Percentiles rank a stretch among this genome's conserved stretches.
Conservation (phyloP, 768 basidiomycete species). For the Boletus rufocinnamomeus region DNA sequence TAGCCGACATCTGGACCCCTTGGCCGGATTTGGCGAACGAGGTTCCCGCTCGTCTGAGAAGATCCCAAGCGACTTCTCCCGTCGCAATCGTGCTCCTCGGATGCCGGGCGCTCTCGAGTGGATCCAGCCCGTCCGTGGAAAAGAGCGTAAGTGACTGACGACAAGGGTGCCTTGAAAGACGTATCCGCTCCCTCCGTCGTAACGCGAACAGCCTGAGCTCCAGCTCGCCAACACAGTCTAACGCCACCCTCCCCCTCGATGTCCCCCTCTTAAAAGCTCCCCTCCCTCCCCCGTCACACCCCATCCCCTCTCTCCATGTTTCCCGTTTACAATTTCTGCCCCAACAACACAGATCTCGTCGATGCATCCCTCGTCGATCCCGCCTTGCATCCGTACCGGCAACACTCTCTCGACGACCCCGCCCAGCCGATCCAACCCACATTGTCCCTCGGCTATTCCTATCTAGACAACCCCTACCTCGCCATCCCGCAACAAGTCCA, state of each 20-base stretch:
- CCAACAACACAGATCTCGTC: conserved; percentile 14
- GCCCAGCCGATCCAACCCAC: background rate
- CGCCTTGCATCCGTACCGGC: background rate
- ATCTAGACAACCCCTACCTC: conserved; percentile 16
- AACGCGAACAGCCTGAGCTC: no score
- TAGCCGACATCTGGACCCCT: background rate
- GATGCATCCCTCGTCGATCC: conserved; percentile 6
- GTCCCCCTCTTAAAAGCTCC: conserved; percentile 7
- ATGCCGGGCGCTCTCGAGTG: conserved; percentile 16
- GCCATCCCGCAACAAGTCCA: background rate
- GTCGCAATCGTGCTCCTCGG: conserved; percentile 24
- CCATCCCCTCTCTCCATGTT: conserved; percentile 5
- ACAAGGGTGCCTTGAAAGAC: background rate
- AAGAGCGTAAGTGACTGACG: background rate
- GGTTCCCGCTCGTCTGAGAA: background rate
- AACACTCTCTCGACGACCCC: background rate
- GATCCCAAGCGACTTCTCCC: background rate
- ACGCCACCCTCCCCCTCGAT: background rate
- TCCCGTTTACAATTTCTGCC: conserved; percentile 8
- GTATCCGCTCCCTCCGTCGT: background rate
- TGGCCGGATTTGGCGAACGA: background rate
- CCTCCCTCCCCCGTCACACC: background rate
- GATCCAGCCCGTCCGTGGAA: conserved; percentile 9
- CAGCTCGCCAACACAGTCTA: background rate
- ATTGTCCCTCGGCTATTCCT: conserved; percentile 17